These are phyloP conservation scores for Xerocomus amazonicus DNA, from an alignment of 1,284 basidiomycete species.

Conservation along the genomic window DNA sequence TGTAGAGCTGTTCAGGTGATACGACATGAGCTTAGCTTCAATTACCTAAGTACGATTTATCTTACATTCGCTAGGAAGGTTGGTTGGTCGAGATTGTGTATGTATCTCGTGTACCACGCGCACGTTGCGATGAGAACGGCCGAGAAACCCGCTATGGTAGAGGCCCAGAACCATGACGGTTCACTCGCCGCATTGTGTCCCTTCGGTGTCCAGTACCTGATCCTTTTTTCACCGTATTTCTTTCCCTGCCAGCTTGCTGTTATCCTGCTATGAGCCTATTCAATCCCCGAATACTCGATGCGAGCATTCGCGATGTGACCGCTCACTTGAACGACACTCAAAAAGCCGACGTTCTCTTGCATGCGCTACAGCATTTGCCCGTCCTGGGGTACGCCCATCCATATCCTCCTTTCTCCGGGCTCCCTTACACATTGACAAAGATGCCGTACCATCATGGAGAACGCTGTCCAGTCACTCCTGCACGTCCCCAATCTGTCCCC, in stretches of 20 bases:
- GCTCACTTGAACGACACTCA: constrained; percentile 54
- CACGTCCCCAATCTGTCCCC: constrained; percentile 51
- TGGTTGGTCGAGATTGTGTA: too few species aligned
- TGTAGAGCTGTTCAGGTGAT: constrained; percentile 5
- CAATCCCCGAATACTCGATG: constrained; percentile 70
- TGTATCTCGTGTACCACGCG: too few species aligned
- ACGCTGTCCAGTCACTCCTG: constrained; percentile 68
- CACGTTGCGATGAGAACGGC: constrained; percentile 7
- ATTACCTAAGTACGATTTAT: too few species aligned
- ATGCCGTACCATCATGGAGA: constrained; percentile 64
- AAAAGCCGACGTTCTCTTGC: constrained; percentile 63
- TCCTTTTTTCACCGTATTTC: not conserved
- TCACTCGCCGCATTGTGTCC: constrained; percentile 14
- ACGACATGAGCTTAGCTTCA: constrained; percentile 1
- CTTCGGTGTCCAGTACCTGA: not conserved
- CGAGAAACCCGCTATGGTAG: constrained; percentile 11
- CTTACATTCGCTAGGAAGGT: too few species aligned
- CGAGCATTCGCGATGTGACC: constrained; percentile 62
- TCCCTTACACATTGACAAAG: constrained; percentile 29
- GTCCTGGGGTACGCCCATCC: constrained; percentile 40
- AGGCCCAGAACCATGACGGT: constrained; percentile 9
- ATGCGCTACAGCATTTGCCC: constrained; percentile 54
- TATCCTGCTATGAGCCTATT: constrained; percentile 48
- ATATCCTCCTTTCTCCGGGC: constrained; percentile 21
- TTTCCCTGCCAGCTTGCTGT: not conserved